phyloP scores from a whole-genome alignment of 1,139 yeast genomes.

The Yamadazyma taylorii region DNA sequence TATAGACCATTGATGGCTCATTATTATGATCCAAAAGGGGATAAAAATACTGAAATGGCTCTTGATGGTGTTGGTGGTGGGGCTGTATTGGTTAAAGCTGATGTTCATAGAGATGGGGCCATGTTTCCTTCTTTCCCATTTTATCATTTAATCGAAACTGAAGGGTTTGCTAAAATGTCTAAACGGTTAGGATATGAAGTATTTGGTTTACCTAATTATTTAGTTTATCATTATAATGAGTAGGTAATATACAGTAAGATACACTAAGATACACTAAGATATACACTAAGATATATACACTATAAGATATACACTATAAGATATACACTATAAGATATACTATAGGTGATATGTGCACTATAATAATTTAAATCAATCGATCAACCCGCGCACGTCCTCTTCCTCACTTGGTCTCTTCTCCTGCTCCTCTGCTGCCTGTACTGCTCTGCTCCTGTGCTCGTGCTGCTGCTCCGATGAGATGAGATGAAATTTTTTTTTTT shows the following conservation, averaged over 20 bases:
- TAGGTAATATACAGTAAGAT: constrained; percentile 17
- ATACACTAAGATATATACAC: no score
- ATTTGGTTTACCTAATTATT: constrained; percentile 88
- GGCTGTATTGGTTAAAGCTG: constrained; percentile 91
- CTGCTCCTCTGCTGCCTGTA: no score
- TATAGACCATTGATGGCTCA: constrained; percentile 96
- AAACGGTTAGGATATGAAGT: constrained; percentile 89
- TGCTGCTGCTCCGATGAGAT: no score
- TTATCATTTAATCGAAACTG: constrained; percentile 94
- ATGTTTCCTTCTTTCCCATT: constrained; percentile 99
- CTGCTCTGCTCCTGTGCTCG: no score
- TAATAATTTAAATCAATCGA: no score
- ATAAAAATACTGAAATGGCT: constrained; percentile 62
- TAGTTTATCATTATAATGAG: constrained; percentile 84
- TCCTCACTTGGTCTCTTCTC: no score
- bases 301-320: no score
- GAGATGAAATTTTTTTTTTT: constrained; percentile 6
- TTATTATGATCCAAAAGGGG: constrained; percentile 67
- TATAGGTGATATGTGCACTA: no score
- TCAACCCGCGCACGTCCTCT: no score
- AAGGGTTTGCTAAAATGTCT: constrained; percentile 98
- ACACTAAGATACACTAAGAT: no score
- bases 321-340: no score
- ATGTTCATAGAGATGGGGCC: constrained; percentile 97
- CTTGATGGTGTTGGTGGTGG: constrained; percentile 98